These are phyloP conservation scores for Schwanniomyces yamadae DNA, from an alignment of 805 yeast genomes.

Conservation along the genomic window DNA sequence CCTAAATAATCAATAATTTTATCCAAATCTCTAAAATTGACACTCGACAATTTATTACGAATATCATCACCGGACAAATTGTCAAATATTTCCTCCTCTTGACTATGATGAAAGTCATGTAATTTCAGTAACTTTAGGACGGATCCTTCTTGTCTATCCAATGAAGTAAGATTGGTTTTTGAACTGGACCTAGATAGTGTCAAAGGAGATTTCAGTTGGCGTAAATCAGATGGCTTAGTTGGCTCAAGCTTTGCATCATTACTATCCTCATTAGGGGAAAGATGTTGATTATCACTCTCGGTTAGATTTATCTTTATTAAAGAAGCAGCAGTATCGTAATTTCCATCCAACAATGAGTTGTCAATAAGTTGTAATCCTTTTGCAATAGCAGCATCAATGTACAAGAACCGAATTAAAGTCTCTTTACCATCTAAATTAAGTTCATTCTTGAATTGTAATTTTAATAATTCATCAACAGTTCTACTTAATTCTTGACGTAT, in stretches of 20 bases:
- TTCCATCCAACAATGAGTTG: constrained; percentile 25
- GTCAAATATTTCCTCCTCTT: constrained; percentile 9
- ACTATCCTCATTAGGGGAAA: neutral
- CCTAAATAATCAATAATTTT: constrained; percentile 31
- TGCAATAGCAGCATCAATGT: constrained; percentile 67
- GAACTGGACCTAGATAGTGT: constrained; percentile 25
- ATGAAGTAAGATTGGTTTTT: constrained; percentile 29
- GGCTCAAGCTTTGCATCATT: constrained; percentile 1
- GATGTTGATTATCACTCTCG: constrained; percentile 15
- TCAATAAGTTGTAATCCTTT: constrained; percentile 50
- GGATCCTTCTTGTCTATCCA: constrained; percentile 44
- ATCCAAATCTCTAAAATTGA: constrained; percentile 34
- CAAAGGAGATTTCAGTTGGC: constrained; percentile 14
- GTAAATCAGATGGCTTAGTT: constrained; percentile 2
- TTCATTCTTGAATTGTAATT: constrained; percentile 52
- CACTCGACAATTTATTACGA: constrained; percentile 28
- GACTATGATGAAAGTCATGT: constrained; percentile 17
- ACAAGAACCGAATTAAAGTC: constrained; percentile 62
- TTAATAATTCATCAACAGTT: constrained; percentile 51
- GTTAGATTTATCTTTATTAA: constrained; percentile 20
- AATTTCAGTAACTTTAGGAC: constrained; percentile 35
- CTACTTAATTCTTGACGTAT: constrained; percentile 30
- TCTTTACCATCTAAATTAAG: constrained; percentile 73
- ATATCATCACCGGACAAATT: constrained; percentile 39
- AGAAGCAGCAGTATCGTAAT: constrained; percentile 6